Conservation (phyloP, 2,329 filamentous ascomycete species). For the Pseudogymnoascus sp. region DNA sequence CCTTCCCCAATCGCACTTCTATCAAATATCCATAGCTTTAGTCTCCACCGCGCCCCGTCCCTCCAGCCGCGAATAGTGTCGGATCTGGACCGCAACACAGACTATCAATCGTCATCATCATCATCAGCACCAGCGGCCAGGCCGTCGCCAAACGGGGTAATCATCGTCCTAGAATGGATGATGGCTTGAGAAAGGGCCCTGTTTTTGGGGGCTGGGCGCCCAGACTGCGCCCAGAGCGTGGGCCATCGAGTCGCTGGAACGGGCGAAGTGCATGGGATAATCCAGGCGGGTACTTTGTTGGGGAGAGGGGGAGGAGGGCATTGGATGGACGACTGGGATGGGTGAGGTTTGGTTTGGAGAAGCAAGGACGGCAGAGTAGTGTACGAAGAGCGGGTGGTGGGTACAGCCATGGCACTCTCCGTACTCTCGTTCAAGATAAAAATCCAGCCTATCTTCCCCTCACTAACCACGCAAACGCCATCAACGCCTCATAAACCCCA, state of each 20-base stretch:
- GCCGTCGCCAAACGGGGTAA: constrained; percentile 1
- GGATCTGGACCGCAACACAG: constrained; percentile 1
- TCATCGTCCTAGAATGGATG: background rate
- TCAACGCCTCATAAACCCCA: background rate
- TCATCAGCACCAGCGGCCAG: background rate
- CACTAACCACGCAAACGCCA: background rate
- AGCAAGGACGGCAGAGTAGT: background rate
- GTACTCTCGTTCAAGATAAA: background rate
- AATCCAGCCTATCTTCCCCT: background rate
- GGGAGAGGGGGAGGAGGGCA: background rate
- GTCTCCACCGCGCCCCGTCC: background rate
- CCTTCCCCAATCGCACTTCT: background rate
- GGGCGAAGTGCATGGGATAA: background rate
- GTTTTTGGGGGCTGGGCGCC: background rate
- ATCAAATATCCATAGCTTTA: background rate
- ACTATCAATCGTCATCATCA: background rate
- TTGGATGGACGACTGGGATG: background rate
- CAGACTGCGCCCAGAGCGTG: background rate
- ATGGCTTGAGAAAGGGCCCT: background rate
- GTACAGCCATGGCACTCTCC: background rate
- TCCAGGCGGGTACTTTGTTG: background rate
- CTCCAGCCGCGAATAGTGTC: constrained; percentile 9
- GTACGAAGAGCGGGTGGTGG: background rate
- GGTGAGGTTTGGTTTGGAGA: background rate
- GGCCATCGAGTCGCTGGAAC: background rate